phyloP scores from a whole-genome alignment of 192 early-diverging fungal species.

The Gamsiella multidivaricata region DNA sequence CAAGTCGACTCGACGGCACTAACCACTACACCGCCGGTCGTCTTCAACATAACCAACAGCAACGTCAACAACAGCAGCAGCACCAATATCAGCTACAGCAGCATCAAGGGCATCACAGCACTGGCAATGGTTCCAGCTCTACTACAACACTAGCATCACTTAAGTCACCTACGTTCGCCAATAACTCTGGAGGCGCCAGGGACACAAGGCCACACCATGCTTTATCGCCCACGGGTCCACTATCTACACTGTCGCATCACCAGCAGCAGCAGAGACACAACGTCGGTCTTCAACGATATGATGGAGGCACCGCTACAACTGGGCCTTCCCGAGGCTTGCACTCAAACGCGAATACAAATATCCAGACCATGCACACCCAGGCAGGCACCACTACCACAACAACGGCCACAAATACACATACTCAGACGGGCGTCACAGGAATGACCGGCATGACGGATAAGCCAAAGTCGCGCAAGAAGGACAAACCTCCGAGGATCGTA shows the following conservation, averaged over 20 bases:
- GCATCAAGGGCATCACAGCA: constrained; percentile 6
- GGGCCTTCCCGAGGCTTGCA: neutral
- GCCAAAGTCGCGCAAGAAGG: constrained; percentile 41
- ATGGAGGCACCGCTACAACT: neutral
- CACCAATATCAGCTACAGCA: constrained; percentile 19
- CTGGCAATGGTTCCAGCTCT: neutral
- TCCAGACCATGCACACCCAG: constrained; percentile 19
- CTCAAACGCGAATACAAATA: constrained; percentile 19
- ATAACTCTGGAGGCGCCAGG: too few species aligned
- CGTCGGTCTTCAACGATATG: neutral
- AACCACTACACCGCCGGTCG: neutral
- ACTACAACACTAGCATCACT: constrained; percentile 5
- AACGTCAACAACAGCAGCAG: constrained; percentile 23
- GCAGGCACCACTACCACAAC: constrained; percentile 15
- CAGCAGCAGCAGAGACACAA: constrained; percentile 19
- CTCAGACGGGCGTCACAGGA: constrained; percentile 10
- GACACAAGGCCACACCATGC: neutral
- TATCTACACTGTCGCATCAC: constrained; percentile 5
- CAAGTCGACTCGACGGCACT: constrained; percentile 24
- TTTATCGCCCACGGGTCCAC: constrained; percentile 7
- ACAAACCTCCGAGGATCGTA: constrained; percentile 48
- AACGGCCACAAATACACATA: constrained; percentile 12
- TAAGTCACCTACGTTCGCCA: neutral
- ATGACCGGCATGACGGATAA: constrained; percentile 26
- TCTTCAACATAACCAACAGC: constrained; percentile 13